phyloP scores from a whole-genome alignment of 768 basidiomycete genomes.

The Amanita pallidorosea region DNA sequence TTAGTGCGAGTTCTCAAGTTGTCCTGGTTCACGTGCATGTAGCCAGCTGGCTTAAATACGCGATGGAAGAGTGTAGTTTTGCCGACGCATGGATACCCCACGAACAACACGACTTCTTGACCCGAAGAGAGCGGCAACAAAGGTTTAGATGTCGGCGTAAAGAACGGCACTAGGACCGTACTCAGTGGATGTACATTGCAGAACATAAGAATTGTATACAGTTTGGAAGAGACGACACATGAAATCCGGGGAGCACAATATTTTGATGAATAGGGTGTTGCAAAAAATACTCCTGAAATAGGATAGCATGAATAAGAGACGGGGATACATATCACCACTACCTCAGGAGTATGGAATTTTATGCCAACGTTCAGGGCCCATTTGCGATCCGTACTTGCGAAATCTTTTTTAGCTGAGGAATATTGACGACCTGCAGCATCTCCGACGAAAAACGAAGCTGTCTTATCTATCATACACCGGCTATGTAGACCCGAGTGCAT shows the following conservation, averaged over 20 bases:
- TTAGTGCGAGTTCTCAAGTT: conserved; percentile 61
- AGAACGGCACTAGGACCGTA: conserved; percentile 29
- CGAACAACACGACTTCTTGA: conserved; percentile 37
- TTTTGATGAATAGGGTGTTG: conserved; percentile 30
- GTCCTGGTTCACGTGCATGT: conserved; percentile 85
- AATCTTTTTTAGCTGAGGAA: conserved; percentile 34
- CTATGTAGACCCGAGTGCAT: not conserved
- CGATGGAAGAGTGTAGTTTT: conserved; percentile 73
- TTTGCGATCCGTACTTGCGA: conserved; percentile 75
- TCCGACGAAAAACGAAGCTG: conserved; percentile 68
- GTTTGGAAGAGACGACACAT: conserved; percentile 36
- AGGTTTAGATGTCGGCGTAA: conserved; percentile 39
- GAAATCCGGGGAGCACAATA: conserved; percentile 55
- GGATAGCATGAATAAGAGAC: not conserved
- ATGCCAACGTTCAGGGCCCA: conserved; percentile 73
- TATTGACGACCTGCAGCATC: conserved; percentile 75
- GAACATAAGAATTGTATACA: conserved; percentile 16
- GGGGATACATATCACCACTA: conserved; percentile 14
- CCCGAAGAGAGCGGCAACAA: conserved; percentile 28
- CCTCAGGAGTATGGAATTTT: conserved; percentile 79
- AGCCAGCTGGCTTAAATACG: conserved; percentile 58
- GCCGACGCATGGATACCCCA: conserved; percentile 50
- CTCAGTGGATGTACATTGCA: not conserved
- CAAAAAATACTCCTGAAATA: conserved; percentile 69
- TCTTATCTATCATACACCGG: conserved; percentile 38